Conservation (phyloP, 2,329 filamentous ascomycete genomes). For the Niveomyces coronatus region DNA sequence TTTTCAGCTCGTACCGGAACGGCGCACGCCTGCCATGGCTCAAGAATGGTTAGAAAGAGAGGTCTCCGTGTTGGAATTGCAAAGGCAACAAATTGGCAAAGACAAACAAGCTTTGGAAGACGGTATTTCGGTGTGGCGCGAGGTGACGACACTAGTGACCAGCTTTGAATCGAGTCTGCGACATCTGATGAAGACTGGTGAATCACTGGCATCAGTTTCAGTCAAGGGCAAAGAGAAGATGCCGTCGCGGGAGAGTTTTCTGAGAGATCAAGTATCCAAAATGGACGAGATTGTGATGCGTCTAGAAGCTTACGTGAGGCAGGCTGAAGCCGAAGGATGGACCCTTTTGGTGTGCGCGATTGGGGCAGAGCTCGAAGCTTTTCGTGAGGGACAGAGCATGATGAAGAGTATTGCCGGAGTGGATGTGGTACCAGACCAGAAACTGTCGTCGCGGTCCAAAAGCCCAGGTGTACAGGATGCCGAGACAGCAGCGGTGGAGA, state of each 20-base stretch:
- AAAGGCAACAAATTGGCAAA: slow-evolving; percentile 44
- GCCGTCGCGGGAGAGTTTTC: slow-evolving; percentile 25
- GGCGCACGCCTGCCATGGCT: slow-evolving; percentile 61
- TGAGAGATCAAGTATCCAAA: slow-evolving; percentile 37
- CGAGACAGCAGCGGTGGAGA: slow-evolving; percentile 9
- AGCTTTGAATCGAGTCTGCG: slow-evolving; percentile 56
- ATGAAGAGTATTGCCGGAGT: slow-evolving; percentile 25
- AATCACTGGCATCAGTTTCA: slow-evolving; percentile 2
- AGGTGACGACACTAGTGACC: slow-evolving; percentile 47
- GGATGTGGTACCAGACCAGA: slow-evolving; percentile 7
- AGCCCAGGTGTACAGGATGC: neutral
- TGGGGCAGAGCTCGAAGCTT: slow-evolving; percentile 61
- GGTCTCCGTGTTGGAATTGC: slow-evolving; percentile 41
- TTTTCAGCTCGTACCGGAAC: slow-evolving; percentile 48
- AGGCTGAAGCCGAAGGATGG: slow-evolving; percentile 55
- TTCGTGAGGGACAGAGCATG: slow-evolving; percentile 48
- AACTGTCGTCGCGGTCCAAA: neutral
- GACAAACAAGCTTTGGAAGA: slow-evolving; percentile 58
- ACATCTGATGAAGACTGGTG: slow-evolving; percentile 35
- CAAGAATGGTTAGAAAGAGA: slow-evolving; percentile 61
- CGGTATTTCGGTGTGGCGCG: slow-evolving; percentile 56
- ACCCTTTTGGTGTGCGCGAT: slow-evolving; percentile 67
- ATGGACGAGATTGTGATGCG: slow-evolving; percentile 47
- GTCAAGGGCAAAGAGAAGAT: slow-evolving; percentile 22
- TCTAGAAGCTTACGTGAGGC: slow-evolving; percentile 42